phyloP scores from a whole-genome alignment of 2,329 filamentous ascomycete genomes.

The Bipolaris zeicola region DNA sequence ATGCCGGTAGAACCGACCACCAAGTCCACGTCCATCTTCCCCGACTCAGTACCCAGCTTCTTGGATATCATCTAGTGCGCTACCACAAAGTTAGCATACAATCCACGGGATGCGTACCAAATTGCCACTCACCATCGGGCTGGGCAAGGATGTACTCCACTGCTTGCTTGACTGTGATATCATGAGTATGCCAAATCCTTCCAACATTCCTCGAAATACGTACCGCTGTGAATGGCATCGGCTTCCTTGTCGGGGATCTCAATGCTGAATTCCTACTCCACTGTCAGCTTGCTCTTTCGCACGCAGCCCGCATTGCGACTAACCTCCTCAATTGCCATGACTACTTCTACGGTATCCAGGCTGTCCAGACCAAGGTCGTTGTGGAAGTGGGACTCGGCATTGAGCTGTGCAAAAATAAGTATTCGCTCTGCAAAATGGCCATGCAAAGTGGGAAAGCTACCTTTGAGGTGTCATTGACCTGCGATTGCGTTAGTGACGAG shows the following conservation, averaged over 20 bases:
- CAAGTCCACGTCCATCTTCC: slow-evolving; percentile 37
- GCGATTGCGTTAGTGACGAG: slow-evolving; percentile 36
- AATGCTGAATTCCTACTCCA: slow-evolving; percentile 75
- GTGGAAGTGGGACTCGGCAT: slow-evolving; percentile 82
- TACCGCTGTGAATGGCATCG: slow-evolving; percentile 92
- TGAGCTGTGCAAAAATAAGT: slow-evolving; percentile 67
- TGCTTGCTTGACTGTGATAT: slow-evolving; percentile 79
- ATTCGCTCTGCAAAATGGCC: background rate
- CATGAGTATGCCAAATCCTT: slow-evolving; percentile 38
- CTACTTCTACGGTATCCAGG: slow-evolving; percentile 97
- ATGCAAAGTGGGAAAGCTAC: slow-evolving; percentile 45
- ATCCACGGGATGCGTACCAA: slow-evolving; percentile 29
- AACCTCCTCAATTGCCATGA: slow-evolving; percentile 99
- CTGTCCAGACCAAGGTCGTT: slow-evolving; percentile 97
- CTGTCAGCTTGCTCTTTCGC: slow-evolving; percentile 20
- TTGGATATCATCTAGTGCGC: slow-evolving; percentile 41
- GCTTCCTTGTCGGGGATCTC: slow-evolving; percentile 98
- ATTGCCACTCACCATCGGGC: slow-evolving; percentile 74
- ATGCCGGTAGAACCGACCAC: slow-evolving; percentile 39
- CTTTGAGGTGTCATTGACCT: slow-evolving; percentile 68
- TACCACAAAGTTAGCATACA: slow-evolving; percentile 30
- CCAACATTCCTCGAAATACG: slow-evolving; percentile 44
- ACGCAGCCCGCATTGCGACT: slow-evolving; percentile 25
- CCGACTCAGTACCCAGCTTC: slow-evolving; percentile 25
- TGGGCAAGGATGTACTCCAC: slow-evolving; percentile 92